Evolutionary conservation across 2,329 filamentous ascomycete species (phyloP), one percentile per base, ranked within the genome.

Genomic region (Myrmaecium sp.): DNA sequence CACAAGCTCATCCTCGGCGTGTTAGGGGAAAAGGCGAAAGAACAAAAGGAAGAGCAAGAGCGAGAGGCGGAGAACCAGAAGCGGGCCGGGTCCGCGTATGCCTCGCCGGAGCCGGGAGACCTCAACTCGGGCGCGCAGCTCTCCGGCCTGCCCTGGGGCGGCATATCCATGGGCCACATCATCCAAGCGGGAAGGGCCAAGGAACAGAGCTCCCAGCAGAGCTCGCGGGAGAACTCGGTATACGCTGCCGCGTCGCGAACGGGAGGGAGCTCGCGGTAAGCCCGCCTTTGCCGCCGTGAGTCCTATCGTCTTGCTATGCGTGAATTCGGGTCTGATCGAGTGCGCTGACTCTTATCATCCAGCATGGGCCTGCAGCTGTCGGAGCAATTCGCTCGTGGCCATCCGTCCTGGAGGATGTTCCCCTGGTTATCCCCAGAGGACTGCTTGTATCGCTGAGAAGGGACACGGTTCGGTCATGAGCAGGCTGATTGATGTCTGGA

Each of bases 141-240:
- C 5, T 71, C 72, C 0, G 76, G 76, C 0, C 54, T 81, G 3
- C 76, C 76, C 0, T 82, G 75, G 77, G 77, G 77, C 18, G 65
- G 73, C 12, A 49, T 79, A 36, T 75, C 64, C 33, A 60, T 81
- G 51, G 61, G 55, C 20, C 54, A 65, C 33, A 49, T 64, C 8
- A 48, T 64, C 17, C 47, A 52, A 19, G 45, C 48, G 14, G 59
- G 60, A 9, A 56, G 50, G 33, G 47, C 41, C 15, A 57, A 54
- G 33, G 58, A 62, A 34, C 51, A 54, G 31, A 52, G 43, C 26
- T 60, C 55, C 5, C 43, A 49, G 24, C 41, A 44, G 21, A 55
- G 48, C 16, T 54, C 54, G 17, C 34, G 46, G 22, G 51, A 54
- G 29, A 52, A 47, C 17, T 57, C 52, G 7, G 37, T 50, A 10